These are phyloP conservation scores for Thalassiosira gravida DNA, from an alignment of 352 stramenopile genomes.

Conservation along the genomic window DNA sequence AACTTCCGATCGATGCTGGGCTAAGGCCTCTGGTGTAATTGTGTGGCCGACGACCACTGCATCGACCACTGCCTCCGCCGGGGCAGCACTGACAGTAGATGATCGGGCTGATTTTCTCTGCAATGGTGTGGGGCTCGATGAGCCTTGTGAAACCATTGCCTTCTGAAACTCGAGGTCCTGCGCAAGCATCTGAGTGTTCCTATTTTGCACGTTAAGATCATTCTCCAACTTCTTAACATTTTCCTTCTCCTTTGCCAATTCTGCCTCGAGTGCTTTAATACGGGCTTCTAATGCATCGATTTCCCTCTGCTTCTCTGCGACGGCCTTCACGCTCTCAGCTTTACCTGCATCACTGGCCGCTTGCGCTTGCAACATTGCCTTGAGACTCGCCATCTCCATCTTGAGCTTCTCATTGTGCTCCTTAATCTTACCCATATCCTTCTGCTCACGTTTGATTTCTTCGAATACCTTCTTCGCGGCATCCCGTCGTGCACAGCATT, in stretches of 20 bases:
- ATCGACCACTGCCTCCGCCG: slow-evolving; percentile 43
- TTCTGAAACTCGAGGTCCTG: slow-evolving; percentile 53
- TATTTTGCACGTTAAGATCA: slow-evolving; percentile 62
- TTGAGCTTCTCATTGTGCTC: slow-evolving; percentile 86
- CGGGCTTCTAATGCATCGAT: slow-evolving; percentile 79
- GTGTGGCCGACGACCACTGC: slow-evolving; percentile 59
- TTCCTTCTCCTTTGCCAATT: slow-evolving; percentile 76
- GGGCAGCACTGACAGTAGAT: slow-evolving; percentile 20
- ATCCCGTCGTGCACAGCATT: slow-evolving; percentile 69
- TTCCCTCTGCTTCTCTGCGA: slow-evolving; percentile 78
- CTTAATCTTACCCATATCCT: slow-evolving; percentile 85
- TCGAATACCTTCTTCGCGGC: slow-evolving; percentile 69
- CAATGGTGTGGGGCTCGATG: slow-evolving; percentile 14
- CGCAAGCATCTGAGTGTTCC: slow-evolving; percentile 45
- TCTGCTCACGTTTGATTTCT: slow-evolving; percentile 79
- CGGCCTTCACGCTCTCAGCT: slow-evolving; percentile 60
- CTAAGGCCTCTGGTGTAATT: slow-evolving; percentile 64
- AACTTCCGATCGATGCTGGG: slow-evolving; percentile 70
- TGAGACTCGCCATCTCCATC: slow-evolving; percentile 85
- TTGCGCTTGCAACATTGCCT: slow-evolving; percentile 84
- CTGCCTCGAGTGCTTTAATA: slow-evolving; percentile 71
- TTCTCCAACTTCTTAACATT: slow-evolving; percentile 77
- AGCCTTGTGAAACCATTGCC: slow-evolving; percentile 34
- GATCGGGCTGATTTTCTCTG: slow-evolving; percentile 23
- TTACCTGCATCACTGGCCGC: slow-evolving; percentile 71